Evolutionary conservation across 2,329 filamentous ascomycete genomes (phyloP), one percentile per base, ranked within the genome.

Genomic region (Beauveria scarabaeidicola): DNA sequence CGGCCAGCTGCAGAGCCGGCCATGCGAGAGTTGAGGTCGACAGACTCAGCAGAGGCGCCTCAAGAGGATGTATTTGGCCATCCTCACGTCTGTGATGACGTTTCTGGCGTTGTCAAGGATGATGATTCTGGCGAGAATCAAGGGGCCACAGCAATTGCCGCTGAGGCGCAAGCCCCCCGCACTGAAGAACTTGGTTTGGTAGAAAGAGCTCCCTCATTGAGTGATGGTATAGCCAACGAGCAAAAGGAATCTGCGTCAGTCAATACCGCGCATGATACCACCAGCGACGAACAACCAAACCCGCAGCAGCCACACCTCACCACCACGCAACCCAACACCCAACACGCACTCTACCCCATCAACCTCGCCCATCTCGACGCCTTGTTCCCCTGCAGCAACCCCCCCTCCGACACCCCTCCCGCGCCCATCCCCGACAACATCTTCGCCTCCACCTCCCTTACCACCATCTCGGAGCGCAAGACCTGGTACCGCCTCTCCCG

Each of bases 401-500:
- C 63, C 17, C 25, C 65, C 2, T 59, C 59, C 6, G 67, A 69
- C 23, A 63, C 66, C 1, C 67, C 74, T 0, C 66, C 72, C 1
- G 72, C 71, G 46, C 66, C 65, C 3, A 64, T 82, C 0, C 70
- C 80, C 0, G 80, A 82, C 32, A 69, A 73, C 32, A 68, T 80
- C 48, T 74, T 82, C 19, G 69, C 69, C 11, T 32, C 29, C 32
- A 81, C 86, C 66, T 80, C 74, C 29, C 85, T 85, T 61, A 73
- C 74, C 5, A 74, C 77, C 2, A 78, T 80, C 3, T 79, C 80
- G 2, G 79, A 87, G 69, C 82, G 85, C 52, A 86, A 83, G 65
- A 76, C 77, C 8, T 88, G 85, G 85, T 86, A 87, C 64, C 81
- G 83, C 21, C 70, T 87, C 19, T 86, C 85, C 8, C 78, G 85